Conservation (phyloP, 495 filamentous ascomycete genomes). For the Aspergillus heteromorphus region DNA sequence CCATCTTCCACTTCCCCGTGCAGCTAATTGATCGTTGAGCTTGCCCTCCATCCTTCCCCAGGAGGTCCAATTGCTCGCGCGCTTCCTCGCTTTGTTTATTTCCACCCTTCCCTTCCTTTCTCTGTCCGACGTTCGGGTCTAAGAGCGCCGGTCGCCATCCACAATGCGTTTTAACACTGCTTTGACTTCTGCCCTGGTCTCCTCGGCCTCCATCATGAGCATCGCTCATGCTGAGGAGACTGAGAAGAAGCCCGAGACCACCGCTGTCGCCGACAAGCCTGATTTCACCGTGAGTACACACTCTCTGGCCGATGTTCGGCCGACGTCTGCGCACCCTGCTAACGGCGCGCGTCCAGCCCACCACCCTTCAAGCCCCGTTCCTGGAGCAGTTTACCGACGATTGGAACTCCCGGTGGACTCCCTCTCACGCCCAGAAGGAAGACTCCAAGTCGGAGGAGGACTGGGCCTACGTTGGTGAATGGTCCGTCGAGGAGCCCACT, state of each 20-base stretch:
- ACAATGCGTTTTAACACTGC: slow-evolving; percentile 76
- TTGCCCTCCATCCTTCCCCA: background rate
- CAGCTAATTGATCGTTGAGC: slow-evolving; percentile 1
- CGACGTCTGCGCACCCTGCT: slow-evolving; percentile 16
- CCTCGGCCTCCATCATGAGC: slow-evolving; percentile 67
- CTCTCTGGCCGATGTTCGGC: slow-evolving; percentile 1
- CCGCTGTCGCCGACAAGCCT: slow-evolving; percentile 61
- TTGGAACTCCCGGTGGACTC: slow-evolving; percentile 89
- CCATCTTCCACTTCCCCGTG: slow-evolving; percentile 3
- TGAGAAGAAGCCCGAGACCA: slow-evolving; percentile 52
- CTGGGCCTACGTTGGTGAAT: slow-evolving; percentile 96
- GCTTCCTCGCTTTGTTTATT: slow-evolving; percentile 21
- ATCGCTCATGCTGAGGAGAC: slow-evolving; percentile 67
- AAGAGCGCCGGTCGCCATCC: slow-evolving; percentile 18
- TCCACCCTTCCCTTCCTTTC: slow-evolving; percentile 12
- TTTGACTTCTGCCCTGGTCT: slow-evolving; percentile 57
- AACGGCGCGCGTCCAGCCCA: slow-evolving; percentile 55
- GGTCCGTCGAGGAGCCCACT: slow-evolving; percentile 91
- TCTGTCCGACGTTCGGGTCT: background rate
- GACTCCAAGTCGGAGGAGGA: slow-evolving; percentile 82
- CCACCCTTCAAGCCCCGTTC: slow-evolving; percentile 85
- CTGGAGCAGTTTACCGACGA: slow-evolving; percentile 96
- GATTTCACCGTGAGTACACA: slow-evolving; percentile 86
- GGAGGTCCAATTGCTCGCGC: slow-evolving; percentile 24
- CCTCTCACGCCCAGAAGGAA: slow-evolving; percentile 95